phyloP scores from a whole-genome alignment of 2,329 filamentous ascomycete genomes.

The Colletotrichum sp. region DNA sequence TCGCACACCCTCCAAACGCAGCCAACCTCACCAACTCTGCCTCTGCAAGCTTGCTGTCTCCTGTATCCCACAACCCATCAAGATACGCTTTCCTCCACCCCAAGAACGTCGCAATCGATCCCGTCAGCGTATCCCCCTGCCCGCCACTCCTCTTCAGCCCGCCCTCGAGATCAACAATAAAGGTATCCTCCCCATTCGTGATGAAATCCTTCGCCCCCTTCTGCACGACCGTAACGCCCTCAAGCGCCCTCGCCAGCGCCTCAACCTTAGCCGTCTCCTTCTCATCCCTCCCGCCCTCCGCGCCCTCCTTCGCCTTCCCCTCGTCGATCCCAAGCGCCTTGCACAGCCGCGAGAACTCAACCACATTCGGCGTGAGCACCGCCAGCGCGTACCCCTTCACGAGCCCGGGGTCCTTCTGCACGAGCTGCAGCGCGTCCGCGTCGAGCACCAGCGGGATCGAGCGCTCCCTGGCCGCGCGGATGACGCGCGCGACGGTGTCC shows the following conservation, averaged over 20 bases:
- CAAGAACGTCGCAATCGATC: slow-evolving; percentile 84
- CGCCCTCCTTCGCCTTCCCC: slow-evolving; percentile 35
- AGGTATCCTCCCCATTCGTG: slow-evolving; percentile 77
- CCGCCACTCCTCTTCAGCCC: slow-evolving; percentile 91
- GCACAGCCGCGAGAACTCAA: slow-evolving; percentile 86
- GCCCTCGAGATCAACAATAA: slow-evolving; percentile 78
- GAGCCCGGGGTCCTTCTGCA: slow-evolving; percentile 76
- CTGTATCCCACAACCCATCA: slow-evolving; percentile 72
- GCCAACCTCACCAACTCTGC: slow-evolving; percentile 75
- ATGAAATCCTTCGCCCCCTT: slow-evolving; percentile 87
- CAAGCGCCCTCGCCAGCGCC: slow-evolving; percentile 75
- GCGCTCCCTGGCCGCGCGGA: slow-evolving; percentile 75
- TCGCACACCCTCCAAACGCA: slow-evolving; percentile 83
- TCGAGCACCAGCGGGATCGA: slow-evolving; percentile 86
- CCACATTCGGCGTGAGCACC: slow-evolving; percentile 92
- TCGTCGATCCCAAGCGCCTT: slow-evolving; percentile 74
- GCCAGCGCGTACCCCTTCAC: slow-evolving; percentile 82
- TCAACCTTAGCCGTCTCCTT: slow-evolving; percentile 56
- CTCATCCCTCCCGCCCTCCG: slow-evolving; percentile 30
- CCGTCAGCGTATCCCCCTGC: slow-evolving; percentile 94
- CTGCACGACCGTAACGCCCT: slow-evolving; percentile 88
- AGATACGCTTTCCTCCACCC: slow-evolving; percentile 89
- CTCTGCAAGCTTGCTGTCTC: slow-evolving; percentile 39
- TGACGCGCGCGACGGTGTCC: slow-evolving; percentile 79
- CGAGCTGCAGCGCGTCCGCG: slow-evolving; percentile 84